Evolutionary conservation across 73 alveolate species (phyloP).

Genomic region (Paramecium primaurelia): DNA sequence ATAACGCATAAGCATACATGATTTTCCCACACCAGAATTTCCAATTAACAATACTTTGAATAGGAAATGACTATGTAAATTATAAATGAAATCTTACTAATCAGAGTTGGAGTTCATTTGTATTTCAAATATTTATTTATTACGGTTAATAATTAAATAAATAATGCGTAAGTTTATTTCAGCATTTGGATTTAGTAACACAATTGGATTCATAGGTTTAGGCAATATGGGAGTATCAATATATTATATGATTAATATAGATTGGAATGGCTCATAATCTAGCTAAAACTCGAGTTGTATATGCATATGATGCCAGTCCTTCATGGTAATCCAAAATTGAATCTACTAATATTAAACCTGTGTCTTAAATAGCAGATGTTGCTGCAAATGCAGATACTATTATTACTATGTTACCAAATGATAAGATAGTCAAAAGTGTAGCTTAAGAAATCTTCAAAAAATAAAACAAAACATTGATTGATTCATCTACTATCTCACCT

Average conservation of each 20-base stretch:
- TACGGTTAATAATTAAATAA: conserved; percentile 25
- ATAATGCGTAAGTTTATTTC: not conserved
- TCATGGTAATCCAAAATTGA: conserved; percentile 59
- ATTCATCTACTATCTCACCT: conserved; percentile 79
- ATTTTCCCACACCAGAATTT: conserved; percentile 78
- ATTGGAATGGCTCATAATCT: conserved; percentile 33
- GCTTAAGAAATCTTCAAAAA: conserved; percentile 71
- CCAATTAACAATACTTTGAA: conserved; percentile 78
- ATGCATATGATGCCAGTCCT: conserved; percentile 68
- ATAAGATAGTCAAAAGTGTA: conserved; percentile 65
- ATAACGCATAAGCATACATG: conserved; percentile 70
- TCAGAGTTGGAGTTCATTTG: conserved; percentile 8
- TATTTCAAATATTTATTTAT: not conserved
- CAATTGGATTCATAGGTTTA: conserved; percentile 80
- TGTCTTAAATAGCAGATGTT: conserved; percentile 53
- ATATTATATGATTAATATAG: conserved; percentile 47
- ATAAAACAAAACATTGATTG: conserved; percentile 67
- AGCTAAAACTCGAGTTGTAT: not conserved
- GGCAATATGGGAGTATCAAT: conserved; percentile 83
- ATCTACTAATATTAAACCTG: conserved; percentile 60
- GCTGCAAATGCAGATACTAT: conserved; percentile 67
- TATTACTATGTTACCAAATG: conserved; percentile 74
- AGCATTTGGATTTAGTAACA: not conserved
- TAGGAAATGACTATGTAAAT: conserved; percentile 65
- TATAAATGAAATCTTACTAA: not conserved